Evolutionary conservation across 83 land plant species (phyloP).

Genomic region (Picea mariana): DNA sequence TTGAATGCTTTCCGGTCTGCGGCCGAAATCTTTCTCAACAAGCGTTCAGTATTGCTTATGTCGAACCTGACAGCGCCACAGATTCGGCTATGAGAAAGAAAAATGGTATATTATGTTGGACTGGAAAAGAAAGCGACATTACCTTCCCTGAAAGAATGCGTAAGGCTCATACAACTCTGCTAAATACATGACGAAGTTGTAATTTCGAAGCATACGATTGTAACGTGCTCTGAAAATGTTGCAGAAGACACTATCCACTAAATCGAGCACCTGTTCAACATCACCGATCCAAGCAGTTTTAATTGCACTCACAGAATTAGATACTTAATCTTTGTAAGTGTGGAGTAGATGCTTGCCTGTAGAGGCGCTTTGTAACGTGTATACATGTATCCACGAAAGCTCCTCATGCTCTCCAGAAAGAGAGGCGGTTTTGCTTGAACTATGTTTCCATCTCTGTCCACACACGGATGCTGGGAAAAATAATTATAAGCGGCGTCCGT

Average conservation of each 20-base stretch:
- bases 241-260: neutral
- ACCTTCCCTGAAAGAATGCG: conserved; percentile 75
- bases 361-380: conserved; percentile 21
- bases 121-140: neutral
- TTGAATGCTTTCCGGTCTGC: conserved; percentile 24
- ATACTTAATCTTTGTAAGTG: too few relatives aligned
- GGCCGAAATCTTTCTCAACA: conserved; percentile 25
- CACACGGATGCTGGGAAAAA: conserved; percentile 42
- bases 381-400: conserved; percentile 24
- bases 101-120: too few relatives aligned
- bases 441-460: conserved; percentile 36
- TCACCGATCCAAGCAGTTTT: too few relatives aligned
- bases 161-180: conserved; percentile 72
- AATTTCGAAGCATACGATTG: conserved; percentile 2
- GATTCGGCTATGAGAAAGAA: too few relatives aligned
- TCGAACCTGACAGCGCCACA: conserved; percentile 26
- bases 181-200: conserved; percentile 37
- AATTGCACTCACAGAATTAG: too few relatives aligned
- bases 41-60: conserved; percentile 24
- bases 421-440: conserved; percentile 18
- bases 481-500: conserved; percentile 27
- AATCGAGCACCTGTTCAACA: neutral
- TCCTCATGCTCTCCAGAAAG: conserved; percentile 25
- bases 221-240: neutral
- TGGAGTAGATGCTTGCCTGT: neutral